Evolutionary conservation across 192 early-diverging fungal genomes (phyloP).

Genomic region (Entomortierella beljakovae): DNA sequence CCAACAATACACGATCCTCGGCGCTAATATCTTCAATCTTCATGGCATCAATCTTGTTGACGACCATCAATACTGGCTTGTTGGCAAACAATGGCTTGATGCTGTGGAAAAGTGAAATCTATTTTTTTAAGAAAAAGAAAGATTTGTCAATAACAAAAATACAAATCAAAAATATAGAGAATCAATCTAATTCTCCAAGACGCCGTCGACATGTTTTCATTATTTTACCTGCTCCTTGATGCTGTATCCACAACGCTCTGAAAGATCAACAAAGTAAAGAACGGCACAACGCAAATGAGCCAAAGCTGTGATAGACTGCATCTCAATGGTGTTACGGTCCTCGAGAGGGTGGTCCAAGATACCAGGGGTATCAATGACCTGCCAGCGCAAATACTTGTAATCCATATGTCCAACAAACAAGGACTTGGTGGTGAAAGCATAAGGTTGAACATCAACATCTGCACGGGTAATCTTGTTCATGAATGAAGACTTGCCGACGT

Average conservation of each 20-base stretch:
- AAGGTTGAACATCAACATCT: conserved; percentile 99
- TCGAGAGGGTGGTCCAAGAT: conserved; percentile 99
- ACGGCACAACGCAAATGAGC: conserved; percentile 97
- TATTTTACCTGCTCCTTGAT: conserved; percentile 82
- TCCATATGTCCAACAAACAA: conserved; percentile 99
- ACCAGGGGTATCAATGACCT: conserved; percentile 99
- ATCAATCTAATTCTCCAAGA: no score
- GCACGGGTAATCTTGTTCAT: conserved; percentile 99
- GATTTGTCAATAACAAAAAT: neutral
- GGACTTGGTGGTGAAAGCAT: conserved; percentile 99
- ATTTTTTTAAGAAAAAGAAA: neutral
- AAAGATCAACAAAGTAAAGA: conserved; percentile 98
- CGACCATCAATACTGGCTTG: conserved; percentile 95
- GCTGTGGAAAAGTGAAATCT: conserved; percentile 71
- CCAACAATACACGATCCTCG: conserved; percentile 80
- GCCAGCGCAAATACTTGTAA: conserved; percentile 99
- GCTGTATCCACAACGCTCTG: conserved; percentile 98
- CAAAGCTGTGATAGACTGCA: conserved; percentile 99
- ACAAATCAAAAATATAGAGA: no score
- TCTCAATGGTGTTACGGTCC: conserved; percentile 99
- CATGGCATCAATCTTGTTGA: conserved; percentile 96
- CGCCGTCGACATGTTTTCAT: no score
- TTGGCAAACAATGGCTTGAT: conserved; percentile 99
- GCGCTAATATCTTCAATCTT: conserved; percentile 81
- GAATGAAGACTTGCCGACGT: conserved; percentile 98